phyloP scores from a whole-genome alignment of 345 rosid species.

The Melaleuca quinquenervia region DNA sequence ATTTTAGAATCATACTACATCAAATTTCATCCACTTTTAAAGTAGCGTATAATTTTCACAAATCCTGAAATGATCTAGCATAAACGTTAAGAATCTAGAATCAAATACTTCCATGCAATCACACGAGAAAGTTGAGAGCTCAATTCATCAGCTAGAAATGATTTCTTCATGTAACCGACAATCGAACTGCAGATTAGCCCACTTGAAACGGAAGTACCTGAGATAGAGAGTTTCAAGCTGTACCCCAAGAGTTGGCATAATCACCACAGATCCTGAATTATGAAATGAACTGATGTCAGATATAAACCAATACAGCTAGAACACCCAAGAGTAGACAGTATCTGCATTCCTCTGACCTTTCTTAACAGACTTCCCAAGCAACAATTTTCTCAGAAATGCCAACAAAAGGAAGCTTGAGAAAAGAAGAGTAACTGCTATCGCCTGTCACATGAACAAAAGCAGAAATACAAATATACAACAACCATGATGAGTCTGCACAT shows the following conservation, averaged over 20 bases:
- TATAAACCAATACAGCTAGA: neutral
- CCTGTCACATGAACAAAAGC: conserved; percentile 23
- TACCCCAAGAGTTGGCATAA: conserved; percentile 71
- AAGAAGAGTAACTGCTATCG: conserved; percentile 16
- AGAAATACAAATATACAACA: neutral
- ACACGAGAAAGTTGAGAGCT: neutral
- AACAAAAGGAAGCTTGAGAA: conserved; percentile 38
- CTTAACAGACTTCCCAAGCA: conserved; percentile 33
- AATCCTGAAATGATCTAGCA: neutral
- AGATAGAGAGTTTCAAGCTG: conserved; percentile 73
- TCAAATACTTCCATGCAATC: neutral
- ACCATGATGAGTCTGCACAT: neutral
- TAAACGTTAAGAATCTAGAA: neutral
- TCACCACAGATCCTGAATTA: conserved; percentile 62
- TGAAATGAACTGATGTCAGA: conserved; percentile 7
- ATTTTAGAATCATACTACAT: neutral
- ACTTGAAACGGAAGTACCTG: conserved; percentile 26
- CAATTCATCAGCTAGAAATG: neutral
- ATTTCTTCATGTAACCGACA: neutral
- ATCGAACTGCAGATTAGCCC: neutral
- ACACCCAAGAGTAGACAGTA: neutral
- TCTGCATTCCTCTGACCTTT: conserved; percentile 35
- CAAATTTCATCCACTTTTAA: neutral
- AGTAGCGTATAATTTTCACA: neutral
- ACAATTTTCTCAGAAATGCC: conserved; percentile 30